phyloP scores from a whole-genome alignment of 2,329 filamentous ascomycete species.

The Teratosphaeria nubilosa region DNA sequence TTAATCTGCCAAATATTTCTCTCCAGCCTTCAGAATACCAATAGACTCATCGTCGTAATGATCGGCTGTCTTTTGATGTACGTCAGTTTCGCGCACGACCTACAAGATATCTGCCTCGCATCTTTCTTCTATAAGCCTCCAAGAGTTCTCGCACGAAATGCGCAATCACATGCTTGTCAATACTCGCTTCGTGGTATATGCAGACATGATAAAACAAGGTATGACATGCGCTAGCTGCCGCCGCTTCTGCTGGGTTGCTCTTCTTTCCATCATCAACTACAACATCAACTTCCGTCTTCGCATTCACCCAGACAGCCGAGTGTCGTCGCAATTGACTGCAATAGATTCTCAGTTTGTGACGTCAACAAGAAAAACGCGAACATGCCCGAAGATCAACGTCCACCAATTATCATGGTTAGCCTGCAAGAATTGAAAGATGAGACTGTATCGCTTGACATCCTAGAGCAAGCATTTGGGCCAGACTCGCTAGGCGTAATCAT shows the following conservation, averaged over 20 bases:
- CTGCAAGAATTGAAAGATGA: slow-evolving; percentile 31
- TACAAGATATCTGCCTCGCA: background rate
- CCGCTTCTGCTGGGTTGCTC: background rate
- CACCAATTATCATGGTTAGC: slow-evolving; percentile 36
- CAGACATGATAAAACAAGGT: background rate
- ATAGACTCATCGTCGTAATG: background rate
- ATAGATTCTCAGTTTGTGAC: too few relatives aligned
- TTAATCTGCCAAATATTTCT: too few relatives aligned
- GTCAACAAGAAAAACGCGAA: background rate
- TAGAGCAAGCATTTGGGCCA: slow-evolving; percentile 78
- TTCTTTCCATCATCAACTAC: background rate
- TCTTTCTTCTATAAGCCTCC: background rate
- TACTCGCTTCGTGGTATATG: background rate
- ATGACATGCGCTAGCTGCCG: background rate
- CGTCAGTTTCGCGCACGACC: background rate
- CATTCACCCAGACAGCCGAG: background rate
- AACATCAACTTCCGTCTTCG: background rate
- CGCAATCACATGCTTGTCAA: background rate
- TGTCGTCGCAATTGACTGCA: too few relatives aligned
- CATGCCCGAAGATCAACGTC: slow-evolving; percentile 1
- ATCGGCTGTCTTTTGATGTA: background rate
- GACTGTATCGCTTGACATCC: slow-evolving; percentile 54
- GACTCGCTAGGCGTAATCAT: slow-evolving; percentile 84
- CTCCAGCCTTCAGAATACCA: too few relatives aligned
- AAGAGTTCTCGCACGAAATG: background rate